Evolutionary conservation across 441 rosid species (phyloP).

Genomic region (Hura crepitans): DNA sequence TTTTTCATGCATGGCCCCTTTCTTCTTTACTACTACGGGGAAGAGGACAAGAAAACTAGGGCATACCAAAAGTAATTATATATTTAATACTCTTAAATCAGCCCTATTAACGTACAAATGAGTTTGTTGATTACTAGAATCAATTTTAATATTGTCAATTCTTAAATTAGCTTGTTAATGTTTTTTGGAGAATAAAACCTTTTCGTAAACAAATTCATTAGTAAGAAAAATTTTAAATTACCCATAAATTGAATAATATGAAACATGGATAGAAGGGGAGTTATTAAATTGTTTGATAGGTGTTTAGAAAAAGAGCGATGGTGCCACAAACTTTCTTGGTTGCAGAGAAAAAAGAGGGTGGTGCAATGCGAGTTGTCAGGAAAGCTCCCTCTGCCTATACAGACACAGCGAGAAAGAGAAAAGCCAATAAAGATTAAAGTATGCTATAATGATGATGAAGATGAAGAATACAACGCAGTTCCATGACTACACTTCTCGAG

Average conservation of each 20-base stretch:
- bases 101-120: no score
- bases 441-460: conserved; percentile 6
- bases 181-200: no score
- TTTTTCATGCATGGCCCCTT: conserved; percentile 32
- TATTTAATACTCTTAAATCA: neutral
- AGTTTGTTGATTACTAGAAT: no score
- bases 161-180: no score
- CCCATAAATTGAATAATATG: no score
- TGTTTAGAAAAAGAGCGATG: conserved; percentile 20
- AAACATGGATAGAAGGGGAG: no score
- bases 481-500: conserved; percentile 58
- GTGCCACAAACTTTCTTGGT: conserved; percentile 44
- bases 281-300: neutral
- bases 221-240: no score
- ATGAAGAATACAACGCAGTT: conserved; percentile 47
- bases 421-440: conserved; percentile 50
- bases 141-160: no score
- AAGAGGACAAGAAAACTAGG: neutral
- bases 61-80: neutral
- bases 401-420: conserved; percentile 29
- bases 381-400: conserved; percentile 37
- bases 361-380: conserved; percentile 53
- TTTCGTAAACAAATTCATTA: no score
- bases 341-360: conserved; percentile 36
- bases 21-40: conserved; percentile 22